Evolutionary conservation across 2,329 filamentous ascomycete genomes (phyloP).

Genomic region (Talaromyces funiculosus): DNA sequence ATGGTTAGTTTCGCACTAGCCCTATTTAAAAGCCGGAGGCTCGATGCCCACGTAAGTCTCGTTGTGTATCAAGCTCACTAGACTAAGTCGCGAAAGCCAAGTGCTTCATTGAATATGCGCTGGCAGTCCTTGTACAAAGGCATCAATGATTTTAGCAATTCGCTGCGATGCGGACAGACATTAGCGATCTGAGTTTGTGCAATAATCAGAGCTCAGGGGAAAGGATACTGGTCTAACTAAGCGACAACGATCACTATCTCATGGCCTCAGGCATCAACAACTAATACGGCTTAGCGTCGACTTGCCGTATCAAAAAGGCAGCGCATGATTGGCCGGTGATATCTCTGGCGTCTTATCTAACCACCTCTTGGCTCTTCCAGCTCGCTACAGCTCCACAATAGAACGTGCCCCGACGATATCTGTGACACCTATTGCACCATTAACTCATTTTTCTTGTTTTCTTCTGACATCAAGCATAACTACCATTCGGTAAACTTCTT

Average conservation of each 20-base stretch:
- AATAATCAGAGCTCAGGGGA: neutral
- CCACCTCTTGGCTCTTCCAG: neutral
- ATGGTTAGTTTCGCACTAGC: neutral
- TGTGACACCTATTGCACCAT: neutral
- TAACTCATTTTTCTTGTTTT: neutral
- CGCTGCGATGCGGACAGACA: no score
- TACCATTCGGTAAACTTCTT: neutral
- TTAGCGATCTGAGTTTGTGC: no score
- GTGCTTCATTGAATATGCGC: neutral
- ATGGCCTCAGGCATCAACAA: neutral
- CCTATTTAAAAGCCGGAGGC: neutral
- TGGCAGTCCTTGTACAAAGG: no score
- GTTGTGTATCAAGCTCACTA: neutral
- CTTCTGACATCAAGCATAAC: neutral
- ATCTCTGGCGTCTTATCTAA: neutral
- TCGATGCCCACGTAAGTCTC: neutral
- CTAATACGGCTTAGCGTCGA: neutral
- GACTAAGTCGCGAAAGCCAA: neutral
- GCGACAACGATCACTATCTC: neutral
- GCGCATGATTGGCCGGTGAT: neutral
- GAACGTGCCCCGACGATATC: neutral
- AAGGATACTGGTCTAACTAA: neutral
- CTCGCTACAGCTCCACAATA: constrained; percentile 3
- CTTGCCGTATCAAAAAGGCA: neutral
- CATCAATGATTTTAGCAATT: no score